Evolutionary conservation across 2,329 filamentous ascomycete genomes (phyloP), one percentile per base, ranked within the genome.

Genomic region (Microdochium paspali): DNA sequence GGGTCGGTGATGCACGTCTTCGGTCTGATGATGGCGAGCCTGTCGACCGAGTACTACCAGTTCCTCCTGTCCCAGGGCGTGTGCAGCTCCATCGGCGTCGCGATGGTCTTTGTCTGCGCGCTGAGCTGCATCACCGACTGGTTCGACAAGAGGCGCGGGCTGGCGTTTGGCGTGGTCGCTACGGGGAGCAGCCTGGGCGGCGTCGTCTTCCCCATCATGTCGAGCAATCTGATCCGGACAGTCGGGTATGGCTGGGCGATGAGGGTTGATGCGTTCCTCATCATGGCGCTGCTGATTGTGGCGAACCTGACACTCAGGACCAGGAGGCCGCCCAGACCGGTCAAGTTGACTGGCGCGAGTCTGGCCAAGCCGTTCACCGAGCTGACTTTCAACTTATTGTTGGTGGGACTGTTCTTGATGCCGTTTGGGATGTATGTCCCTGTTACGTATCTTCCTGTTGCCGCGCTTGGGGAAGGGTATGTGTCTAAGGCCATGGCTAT

Each of bases 51-150:
- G 53, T 85, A 84, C 59, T 86, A 80, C 72, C 83, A 89, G 40
- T 87, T 88, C 58, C 75, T 89, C 58, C 64, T 90, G 23, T 74
- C 78, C 2, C 84, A 86, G 52, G 82, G 82, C 6, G 62, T 88
- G 0, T 59, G 86, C 1, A 79, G 77, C n/a, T 84, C 85, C 3
- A 54, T 80, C 1, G 82, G 80, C 1, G 79, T 79, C 0, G 83
- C 80, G 1, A 68, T 87, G n/a, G 75, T 88, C 39, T 87, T 87
- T 60, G 87, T 82, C 0, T 83, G 85, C 0, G 75, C 80, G 10
- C 67, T 88, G 31, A 76, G 79, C 3, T 74, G 79, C 3, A 73
- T 88, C 4, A 80, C 80, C 0, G 84, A 89, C 55, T 89, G 76
- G 67, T 89, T 89, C 66, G 69, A 74, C 4, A 77, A 76, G 43